Base-by-base conservation (phyloP, 2,329 filamentous ascomycete species). In the Xylaria sp. region DNA sequence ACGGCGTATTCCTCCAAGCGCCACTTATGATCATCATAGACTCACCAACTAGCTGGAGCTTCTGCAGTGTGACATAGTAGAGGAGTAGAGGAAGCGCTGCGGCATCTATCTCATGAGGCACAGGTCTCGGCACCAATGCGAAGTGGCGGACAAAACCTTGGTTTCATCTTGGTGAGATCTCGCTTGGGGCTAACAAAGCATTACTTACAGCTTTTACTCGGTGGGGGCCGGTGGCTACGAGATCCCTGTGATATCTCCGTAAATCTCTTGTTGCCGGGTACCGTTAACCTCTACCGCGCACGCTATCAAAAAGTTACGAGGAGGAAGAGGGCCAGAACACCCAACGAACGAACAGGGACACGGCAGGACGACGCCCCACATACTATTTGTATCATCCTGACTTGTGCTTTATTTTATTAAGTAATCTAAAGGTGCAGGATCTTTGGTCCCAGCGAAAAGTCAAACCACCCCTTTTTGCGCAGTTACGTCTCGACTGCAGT, bases 81-180 rank as follows among this genome's bases (percentile, higher is more conserved):
- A 10, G 33, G 33, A 46, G 3, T 33, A 33, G 33, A 10, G 33
- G 33, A 33, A 11, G 10, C 13, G 36, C 36, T 38, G 36, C 11
- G 36, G 36, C 42, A 28, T 28, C 28, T 28, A 33, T 28, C 15
- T 10, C 6, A 28, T 33, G n/a, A 38, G 48, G 49, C 48, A 10
- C 46, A 36, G 48, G 40, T 33, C 15, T 13, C 23, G 28, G 38
- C 56, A 13, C 40, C 57, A 59, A 59, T 48, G 40, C 33, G 57
- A 28, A 20, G n/a, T 56, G 31, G 53, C 17, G n/a, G 40, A 23
- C n/a, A n/a, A 59, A 59, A 17, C 36, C 36, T 36, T 15, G 13
- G 56, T 58, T 58, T 58, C 56, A 58, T 17, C 17, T n/a, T 58
- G 38, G 13, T 54, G 20, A 54, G 51, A 54, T 54, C 28, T 33